These are phyloP conservation scores for Eucommia ulmoides DNA, from an alignment of 257 asterid genomes.

Conservation along the genomic window DNA sequence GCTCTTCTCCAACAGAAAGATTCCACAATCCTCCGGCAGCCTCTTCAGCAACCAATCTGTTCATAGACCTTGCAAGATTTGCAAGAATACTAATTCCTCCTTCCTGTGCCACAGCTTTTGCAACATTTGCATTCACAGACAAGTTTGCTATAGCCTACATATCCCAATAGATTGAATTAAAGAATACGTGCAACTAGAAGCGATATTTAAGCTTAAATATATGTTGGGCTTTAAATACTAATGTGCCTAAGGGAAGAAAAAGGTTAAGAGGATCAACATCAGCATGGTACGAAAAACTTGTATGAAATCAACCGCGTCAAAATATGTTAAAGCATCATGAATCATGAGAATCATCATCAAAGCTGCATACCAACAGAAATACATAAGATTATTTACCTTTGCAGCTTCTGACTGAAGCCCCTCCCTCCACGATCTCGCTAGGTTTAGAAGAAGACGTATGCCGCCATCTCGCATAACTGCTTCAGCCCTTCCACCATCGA, in stretches of 20 bases:
- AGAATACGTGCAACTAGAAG: background rate
- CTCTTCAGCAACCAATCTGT: conserved; percentile 74
- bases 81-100: conserved; percentile 68
- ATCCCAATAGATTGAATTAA: conserved; percentile 9
- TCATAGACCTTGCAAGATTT: conserved; percentile 58
- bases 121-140: conserved; percentile 70
- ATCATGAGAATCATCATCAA: background rate
- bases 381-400: conserved; percentile 32
- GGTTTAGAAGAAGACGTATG: conserved; percentile 51
- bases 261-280: background rate
- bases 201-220: background rate
- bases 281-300: background rate
- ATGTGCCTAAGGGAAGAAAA: background rate
- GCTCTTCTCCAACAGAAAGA: conserved; percentile 79
- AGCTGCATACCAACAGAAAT: background rate
- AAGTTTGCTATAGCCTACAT: conserved; percentile 72
- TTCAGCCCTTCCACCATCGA: conserved; percentile 72
- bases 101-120: conserved; percentile 82
- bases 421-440: conserved; percentile 65
- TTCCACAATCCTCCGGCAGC: conserved; percentile 94
- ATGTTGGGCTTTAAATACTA: background rate
- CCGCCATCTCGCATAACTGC: conserved; percentile 62
- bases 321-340: background rate
- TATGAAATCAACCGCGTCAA: too few relatives aligned
- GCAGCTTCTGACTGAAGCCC: conserved; percentile 85